Conservation (phyloP, 441 rosid genomes). For the Erodium texanum region DNA sequence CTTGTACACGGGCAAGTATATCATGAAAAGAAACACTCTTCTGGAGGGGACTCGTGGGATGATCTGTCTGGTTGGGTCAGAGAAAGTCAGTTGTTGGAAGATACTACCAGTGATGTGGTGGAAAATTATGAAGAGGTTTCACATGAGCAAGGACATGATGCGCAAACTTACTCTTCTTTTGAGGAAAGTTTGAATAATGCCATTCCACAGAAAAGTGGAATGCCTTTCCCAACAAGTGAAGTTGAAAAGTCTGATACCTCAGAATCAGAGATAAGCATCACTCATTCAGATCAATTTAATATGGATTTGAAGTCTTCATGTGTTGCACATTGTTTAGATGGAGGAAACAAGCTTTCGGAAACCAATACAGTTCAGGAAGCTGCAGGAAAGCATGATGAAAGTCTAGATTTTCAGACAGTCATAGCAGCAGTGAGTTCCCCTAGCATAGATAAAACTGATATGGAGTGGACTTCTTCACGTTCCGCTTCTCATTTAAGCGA, state of each 20-base stretch:
- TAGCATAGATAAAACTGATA: neutral
- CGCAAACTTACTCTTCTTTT: slow-evolving; percentile 18
- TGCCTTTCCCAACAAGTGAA: slow-evolving; percentile 18
- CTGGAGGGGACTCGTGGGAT: neutral
- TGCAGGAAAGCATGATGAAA: slow-evolving; percentile 9
- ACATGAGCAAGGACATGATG: neutral
- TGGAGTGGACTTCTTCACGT: slow-evolving; percentile 19
- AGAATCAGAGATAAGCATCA: neutral
- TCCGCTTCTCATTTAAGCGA: slow-evolving; percentile 19
- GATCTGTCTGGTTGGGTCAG: neutral
- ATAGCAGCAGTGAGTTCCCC: neutral
- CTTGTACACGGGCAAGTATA: neutral
- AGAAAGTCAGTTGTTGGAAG: neutral
- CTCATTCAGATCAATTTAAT: slow-evolving; percentile 16
- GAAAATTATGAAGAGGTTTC: neutral
- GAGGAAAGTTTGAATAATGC: slow-evolving; percentile 10
- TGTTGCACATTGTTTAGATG: slow-evolving; percentile 18
- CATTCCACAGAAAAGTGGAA: slow-evolving; percentile 21
- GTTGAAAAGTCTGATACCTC: slow-evolving; percentile 16
- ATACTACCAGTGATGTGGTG: neutral
- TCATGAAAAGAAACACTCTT: neutral
- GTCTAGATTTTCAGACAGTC: slow-evolving; percentile 1
- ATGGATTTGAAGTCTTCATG: slow-evolving; percentile 19
- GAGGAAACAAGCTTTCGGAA: slow-evolving; percentile 16
- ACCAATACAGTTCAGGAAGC: slow-evolving; percentile 15